Conservation (phyloP, 78 protist species). For the Protostelium mycophagum region DNA sequence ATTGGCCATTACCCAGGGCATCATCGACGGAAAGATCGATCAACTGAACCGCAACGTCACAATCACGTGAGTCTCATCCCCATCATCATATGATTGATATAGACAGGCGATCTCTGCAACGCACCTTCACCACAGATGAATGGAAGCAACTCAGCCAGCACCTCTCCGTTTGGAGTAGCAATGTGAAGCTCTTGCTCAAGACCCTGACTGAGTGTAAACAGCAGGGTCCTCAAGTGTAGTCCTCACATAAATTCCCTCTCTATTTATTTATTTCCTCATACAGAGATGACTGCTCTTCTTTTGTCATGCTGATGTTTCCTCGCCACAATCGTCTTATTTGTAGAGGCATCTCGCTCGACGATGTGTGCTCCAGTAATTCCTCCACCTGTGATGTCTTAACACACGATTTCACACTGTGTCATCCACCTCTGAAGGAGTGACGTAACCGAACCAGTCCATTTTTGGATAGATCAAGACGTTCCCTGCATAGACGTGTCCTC, state of each 20-base stretch:
- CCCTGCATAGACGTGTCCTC: conserved; percentile 65
- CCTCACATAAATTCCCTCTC: too few species aligned
- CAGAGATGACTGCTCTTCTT: too few species aligned
- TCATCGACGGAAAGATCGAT: conserved; percentile 50
- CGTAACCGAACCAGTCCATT: conserved; percentile 66
- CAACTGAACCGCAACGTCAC: conserved; percentile 52
- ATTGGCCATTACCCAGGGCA: conserved; percentile 45
- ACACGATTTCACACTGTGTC: too few species aligned
- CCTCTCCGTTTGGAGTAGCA: background rate
- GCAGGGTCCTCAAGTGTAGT: too few species aligned
- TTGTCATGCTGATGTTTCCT: too few species aligned
- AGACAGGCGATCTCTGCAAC: background rate
- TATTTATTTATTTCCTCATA: too few species aligned
- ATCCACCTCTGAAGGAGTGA: conserved; percentile 22
- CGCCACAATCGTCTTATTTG: too few species aligned
- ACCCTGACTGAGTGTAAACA: background rate
- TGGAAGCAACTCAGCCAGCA: background rate
- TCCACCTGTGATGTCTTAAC: too few species aligned
- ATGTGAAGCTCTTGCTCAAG: background rate
- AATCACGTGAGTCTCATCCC: conserved; percentile 22
- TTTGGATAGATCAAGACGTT: conserved; percentile 56
- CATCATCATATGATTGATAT: background rate
- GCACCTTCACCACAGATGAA: background rate
- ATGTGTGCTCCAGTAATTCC: too few species aligned
- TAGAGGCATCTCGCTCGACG: too few species aligned